Percentiles rank a stretch among this genome's conserved stretches.
Conservation (phyloP, 202 grass and related monocot genomes). For the Zizania palustris region DNA sequence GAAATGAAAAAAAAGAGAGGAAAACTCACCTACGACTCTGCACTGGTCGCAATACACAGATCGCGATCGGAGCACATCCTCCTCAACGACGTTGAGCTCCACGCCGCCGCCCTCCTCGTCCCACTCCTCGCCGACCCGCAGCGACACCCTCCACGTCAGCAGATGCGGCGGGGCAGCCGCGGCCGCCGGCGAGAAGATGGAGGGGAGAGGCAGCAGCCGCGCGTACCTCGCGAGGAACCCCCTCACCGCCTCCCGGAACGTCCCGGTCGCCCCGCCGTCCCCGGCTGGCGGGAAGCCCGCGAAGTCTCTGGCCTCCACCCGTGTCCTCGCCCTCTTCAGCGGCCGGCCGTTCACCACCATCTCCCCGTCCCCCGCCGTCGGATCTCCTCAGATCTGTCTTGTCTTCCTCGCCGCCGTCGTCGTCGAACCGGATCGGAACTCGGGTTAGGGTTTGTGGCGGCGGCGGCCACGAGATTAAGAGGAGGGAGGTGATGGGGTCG, state of each 20-base stretch:
- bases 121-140: conserved; percentile 49
- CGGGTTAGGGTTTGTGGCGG: conserved; percentile 70
- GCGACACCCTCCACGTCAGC: conserved; percentile 72
- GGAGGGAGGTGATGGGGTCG: conserved; percentile 54
- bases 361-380: conserved; percentile 41
- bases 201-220: conserved; percentile 60
- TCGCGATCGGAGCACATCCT: conserved; percentile 85
- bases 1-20: conserved; percentile 15
- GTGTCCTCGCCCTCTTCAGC: conserved; percentile 76
- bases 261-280: conserved; percentile 56
- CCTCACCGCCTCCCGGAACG: conserved; percentile 78
- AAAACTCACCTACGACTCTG: conserved; percentile 90
- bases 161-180: conserved; percentile 60
- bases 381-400: conserved; percentile 49
- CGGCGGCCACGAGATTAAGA: conserved; percentile 51
- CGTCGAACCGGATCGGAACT: conserved; percentile 53
- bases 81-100: conserved; percentile 80
- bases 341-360: conserved; percentile 97
- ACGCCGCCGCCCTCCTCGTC: conserved; percentile 43
- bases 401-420: conserved; percentile 32
- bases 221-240: conserved; percentile 72
- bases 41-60: conserved; percentile 98
- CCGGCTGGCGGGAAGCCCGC: conserved; percentile 42
- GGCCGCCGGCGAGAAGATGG: conserved; percentile 63
- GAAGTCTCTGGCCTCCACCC: conserved; percentile 59